These are phyloP conservation scores for Phytophthora sojae DNA, from an alignment of 352 stramenopile species.

Conservation along the genomic window DNA sequence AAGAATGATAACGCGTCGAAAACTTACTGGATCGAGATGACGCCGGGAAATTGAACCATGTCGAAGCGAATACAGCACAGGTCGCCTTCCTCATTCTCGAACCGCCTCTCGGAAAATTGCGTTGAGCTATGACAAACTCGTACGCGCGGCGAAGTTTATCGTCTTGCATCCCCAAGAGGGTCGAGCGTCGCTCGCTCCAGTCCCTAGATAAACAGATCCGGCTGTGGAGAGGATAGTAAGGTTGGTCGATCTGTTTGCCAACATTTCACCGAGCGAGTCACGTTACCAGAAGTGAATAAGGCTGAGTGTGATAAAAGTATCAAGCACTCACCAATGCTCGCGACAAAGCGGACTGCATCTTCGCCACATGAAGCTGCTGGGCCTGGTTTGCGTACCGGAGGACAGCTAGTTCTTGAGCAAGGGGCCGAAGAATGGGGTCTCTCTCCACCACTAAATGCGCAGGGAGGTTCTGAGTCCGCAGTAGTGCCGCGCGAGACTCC, in stretches of 20 bases:
- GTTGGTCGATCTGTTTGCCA: slow-evolving; percentile 23
- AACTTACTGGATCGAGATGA: slow-evolving; percentile 38
- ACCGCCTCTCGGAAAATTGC: slow-evolving; percentile 37
- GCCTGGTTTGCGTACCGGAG: slow-evolving; percentile 21
- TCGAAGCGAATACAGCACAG: slow-evolving; percentile 43
- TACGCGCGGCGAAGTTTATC: slow-evolving; percentile 28
- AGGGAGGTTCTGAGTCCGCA: slow-evolving; percentile 16
- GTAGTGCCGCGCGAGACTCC: slow-evolving; percentile 26
- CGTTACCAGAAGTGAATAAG: neutral
- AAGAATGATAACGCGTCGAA: slow-evolving; percentile 44
- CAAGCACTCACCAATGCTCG: slow-evolving; percentile 18
- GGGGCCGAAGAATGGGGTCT: slow-evolving; percentile 22
- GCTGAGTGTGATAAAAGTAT: neutral
- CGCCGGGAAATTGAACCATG: slow-evolving; percentile 37
- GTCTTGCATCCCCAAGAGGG: slow-evolving; percentile 21
- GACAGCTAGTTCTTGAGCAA: slow-evolving; percentile 12
- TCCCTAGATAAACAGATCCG: slow-evolving; percentile 37
- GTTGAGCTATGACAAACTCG: slow-evolving; percentile 35
- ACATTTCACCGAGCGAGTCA: neutral
- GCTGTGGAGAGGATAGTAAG: slow-evolving; percentile 34
- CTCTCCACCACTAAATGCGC: slow-evolving; percentile 11
- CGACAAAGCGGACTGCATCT: slow-evolving; percentile 26
- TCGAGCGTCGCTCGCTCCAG: slow-evolving; percentile 23
- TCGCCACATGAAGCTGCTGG: slow-evolving; percentile 28
- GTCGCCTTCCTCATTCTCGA: slow-evolving; percentile 36